Evolutionary conservation across 768 basidiomycete species (phyloP).

Genomic region (Hortiboletus campestris): DNA sequence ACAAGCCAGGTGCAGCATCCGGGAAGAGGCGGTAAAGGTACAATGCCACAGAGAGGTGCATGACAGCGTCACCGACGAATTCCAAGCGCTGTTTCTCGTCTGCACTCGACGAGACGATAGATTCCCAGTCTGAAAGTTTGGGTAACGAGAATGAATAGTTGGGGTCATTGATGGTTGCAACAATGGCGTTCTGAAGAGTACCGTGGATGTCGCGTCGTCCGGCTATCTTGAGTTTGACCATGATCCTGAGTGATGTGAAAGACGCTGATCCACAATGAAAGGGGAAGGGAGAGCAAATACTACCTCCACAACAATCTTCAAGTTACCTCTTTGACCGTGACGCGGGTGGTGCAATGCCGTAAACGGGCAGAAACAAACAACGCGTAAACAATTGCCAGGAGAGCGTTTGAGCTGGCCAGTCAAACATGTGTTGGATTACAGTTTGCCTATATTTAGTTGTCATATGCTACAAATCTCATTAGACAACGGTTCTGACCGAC

Average conservation of each 20-base stretch:
- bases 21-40: conserved; percentile 37
- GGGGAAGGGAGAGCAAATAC: background rate
- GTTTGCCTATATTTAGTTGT: too few relatives aligned
- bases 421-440: background rate
- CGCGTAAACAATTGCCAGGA: conserved; percentile 4
- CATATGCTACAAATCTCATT: too few relatives aligned
- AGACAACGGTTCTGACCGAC: too few relatives aligned
- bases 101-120: conserved; percentile 23
- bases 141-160: conserved; percentile 27
- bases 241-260: background rate
- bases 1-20: conserved; percentile 33
- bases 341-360: background rate
- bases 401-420: too few relatives aligned
- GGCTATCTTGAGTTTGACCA: conserved; percentile 22
- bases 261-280: background rate
- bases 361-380: conserved; percentile 4
- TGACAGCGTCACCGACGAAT: conserved; percentile 47
- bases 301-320: background rate
- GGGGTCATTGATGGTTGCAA: conserved; percentile 30
- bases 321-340: background rate
- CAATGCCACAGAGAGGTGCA: conserved; percentile 41
- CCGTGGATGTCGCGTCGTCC: conserved; percentile 3
- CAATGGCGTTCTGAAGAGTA: conserved; percentile 22
- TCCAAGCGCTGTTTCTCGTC: conserved; percentile 42
- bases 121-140: conserved; percentile 29